Base-by-base conservation (phyloP, 2,329 filamentous ascomycete species). In the Trichoderma pleuroti region DNA sequence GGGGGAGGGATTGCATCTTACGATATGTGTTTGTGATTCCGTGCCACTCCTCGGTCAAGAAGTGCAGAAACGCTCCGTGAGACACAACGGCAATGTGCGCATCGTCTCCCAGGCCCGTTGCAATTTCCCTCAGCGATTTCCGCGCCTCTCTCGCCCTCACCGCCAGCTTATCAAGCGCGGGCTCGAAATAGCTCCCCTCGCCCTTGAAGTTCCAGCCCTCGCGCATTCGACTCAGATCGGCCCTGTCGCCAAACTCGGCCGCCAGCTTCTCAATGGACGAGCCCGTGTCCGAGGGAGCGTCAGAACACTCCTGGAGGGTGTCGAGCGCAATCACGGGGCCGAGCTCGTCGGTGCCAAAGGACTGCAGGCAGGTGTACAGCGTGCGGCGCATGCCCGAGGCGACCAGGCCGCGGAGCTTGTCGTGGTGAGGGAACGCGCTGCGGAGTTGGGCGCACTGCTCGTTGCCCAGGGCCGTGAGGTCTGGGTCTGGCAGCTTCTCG, bases 11-110 rank as follows among this genome's bases (percentile, higher is more conserved):
- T 2, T 39, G 21, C n/a, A 24, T 34, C 64, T 68, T 69, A 71
- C 70, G 64, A 30, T 71, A 69, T 63, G 24, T 64, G 24, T 21
- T 63, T 6, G 70, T 71, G 11, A 87, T 86, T 54, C 89, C 91
- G 68, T 88, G 84, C 88, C 90, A 97, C 76, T 97, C 93, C 74
- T 94, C 88, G 0, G 93, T 96, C 73, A 97, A 82, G 76, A 93
- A 97, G 79, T 97, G 94, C 76, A 97, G 78, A 75, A 94, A 92
- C 1, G 92, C 92, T 2, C 94, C 94, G 76, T 97, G 94, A 4
- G 93, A 91, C 9, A 97, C 93, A 2, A 94, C 85, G 0, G 91
- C 88, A 32, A 97, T 87, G 75, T 95, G 87, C 4, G 82, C 84
- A 76, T 92, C 89, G 75, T 92, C 89, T 0, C 74, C 77, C 1